A percentile compares a stretch with the other conserved stretches of the same genome.
Evolutionary conservation across 2,329 filamentous ascomycete genomes (phyloP).

Genomic region (Fusarium chlamydosporum): DNA sequence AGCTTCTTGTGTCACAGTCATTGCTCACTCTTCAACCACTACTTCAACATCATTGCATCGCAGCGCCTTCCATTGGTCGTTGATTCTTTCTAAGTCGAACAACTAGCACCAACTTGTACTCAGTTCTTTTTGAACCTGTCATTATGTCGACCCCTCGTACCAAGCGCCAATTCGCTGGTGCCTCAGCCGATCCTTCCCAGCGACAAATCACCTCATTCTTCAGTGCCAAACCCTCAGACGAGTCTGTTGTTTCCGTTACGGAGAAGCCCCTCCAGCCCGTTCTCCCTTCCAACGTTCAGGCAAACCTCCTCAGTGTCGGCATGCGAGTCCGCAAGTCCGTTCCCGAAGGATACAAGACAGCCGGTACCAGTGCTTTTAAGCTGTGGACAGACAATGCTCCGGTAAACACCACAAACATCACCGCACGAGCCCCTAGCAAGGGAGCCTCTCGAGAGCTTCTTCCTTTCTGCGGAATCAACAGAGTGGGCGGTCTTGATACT

Average conservation of each 20-base stretch:
- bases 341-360: constrained; percentile 92
- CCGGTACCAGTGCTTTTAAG: constrained; percentile 63
- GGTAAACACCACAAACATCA: constrained; percentile 23
- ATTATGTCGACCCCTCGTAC: constrained; percentile 68
- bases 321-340: constrained; percentile 96
- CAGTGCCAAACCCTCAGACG: constrained; percentile 54
- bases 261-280: constrained; percentile 57
- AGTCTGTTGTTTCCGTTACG: constrained; percentile 51
- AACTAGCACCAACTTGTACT: neutral
- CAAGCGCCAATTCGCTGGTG: constrained; percentile 74
- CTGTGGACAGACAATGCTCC: constrained; percentile 62
- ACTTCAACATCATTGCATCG: constrained; percentile 18
- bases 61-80: constrained; percentile 11
- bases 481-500: constrained; percentile 75
- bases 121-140: constrained; percentile 2
- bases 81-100: neutral
- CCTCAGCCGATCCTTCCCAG: constrained; percentile 69
- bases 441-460: constrained; percentile 72
- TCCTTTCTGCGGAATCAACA: constrained; percentile 86
- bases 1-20: constrained; percentile 6
- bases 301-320: constrained; percentile 89
- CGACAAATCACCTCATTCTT: constrained; percentile 77
- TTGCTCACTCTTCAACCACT: constrained; percentile 13
- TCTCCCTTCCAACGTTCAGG: constrained; percentile 77
- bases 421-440: constrained; percentile 41